A percentile compares a stretch with the other conserved stretches of the same genome.
phyloP scores from a whole-genome alignment of 257 asterid species.

The Buddleja alternifolia region DNA sequence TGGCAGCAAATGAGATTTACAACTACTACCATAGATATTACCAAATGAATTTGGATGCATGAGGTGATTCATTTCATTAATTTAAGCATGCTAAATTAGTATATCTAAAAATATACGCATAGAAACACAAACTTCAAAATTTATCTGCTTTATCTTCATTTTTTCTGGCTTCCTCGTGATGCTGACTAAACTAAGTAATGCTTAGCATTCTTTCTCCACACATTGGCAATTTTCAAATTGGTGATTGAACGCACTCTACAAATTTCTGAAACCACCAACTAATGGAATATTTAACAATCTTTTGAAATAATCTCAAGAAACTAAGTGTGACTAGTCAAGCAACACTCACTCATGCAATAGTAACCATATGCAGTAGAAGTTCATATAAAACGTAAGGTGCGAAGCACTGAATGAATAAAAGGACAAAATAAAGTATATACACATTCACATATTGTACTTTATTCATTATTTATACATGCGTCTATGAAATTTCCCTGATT shows the following conservation, averaged over 20 bases:
- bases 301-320: slow-evolving; percentile 2
- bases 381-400: background rate
- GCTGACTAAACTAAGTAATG: slow-evolving; percentile 1
- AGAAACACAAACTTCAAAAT: background rate
- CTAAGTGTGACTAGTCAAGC: background rate
- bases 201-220: background rate
- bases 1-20: slow-evolving; percentile 7
- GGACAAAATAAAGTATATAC: background rate
- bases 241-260: background rate
- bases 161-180: background rate
- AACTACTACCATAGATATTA: slow-evolving; percentile 6
- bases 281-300: background rate
- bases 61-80: slow-evolving; percentile 2
- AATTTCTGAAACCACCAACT: background rate
- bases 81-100: background rate
- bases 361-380: background rate
- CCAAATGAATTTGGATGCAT: background rate
- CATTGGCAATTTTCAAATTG: background rate
- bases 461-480: background rate
- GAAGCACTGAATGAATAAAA: background rate
- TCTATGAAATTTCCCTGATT: background rate
- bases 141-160: background rate
- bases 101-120: background rate
- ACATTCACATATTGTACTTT: background rate
- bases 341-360: background rate